Base-by-base conservation (phyloP, 306 rosid genomes). In the Mucuna pruriens region DNA sequence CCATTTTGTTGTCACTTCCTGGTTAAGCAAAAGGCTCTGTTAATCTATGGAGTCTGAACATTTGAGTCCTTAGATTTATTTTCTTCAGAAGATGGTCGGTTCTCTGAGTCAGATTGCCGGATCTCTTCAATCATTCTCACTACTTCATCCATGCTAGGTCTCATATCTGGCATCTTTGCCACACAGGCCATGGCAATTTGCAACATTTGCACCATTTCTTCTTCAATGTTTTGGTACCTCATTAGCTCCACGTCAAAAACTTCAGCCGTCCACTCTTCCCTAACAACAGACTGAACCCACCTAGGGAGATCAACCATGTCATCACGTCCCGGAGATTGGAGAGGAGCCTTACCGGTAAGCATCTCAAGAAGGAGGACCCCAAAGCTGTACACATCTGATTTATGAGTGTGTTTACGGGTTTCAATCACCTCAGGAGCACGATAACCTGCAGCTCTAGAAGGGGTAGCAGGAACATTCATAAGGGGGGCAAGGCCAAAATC, bases 211-310 rank as follows among this genome's bases (percentile, higher is more conserved):
- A 94, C 98, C 98, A 94, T 91, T 78, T 94, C 98, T 83, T 94
- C 98, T 79, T 94, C 98, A 6, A 92, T 92, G 84, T 94, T 92
- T 86, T 87, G 94, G 91, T 87, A 92, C 82, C 91, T 86, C 98
- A 94, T 94, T 69, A 94, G 89, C 83, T 94, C 98, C 16, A 92
- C 94, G 16, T 94, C 98, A 8, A 94, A 94, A 51, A 94, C 98
- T 90, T 94, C 98, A 0, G 98, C 98, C 2, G 98, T 94, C 98
- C 98, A 94, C 87, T 94, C 98, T 85, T 94, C 98, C 87, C 98
- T 90, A 61, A 94, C 97, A 3, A 94, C 98, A 1, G 98, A 94
- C 74, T 94, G 98, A 54, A 94, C 98, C 98, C 98, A 94, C 77
- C 98, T 87, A 7, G 98, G 98, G 74, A 94, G 98, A 88, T 94